Percentiles rank a stretch among this genome's conserved stretches.
phyloP scores from a whole-genome alignment of 345 rosid species.

The Eucalyptus pumila region DNA sequence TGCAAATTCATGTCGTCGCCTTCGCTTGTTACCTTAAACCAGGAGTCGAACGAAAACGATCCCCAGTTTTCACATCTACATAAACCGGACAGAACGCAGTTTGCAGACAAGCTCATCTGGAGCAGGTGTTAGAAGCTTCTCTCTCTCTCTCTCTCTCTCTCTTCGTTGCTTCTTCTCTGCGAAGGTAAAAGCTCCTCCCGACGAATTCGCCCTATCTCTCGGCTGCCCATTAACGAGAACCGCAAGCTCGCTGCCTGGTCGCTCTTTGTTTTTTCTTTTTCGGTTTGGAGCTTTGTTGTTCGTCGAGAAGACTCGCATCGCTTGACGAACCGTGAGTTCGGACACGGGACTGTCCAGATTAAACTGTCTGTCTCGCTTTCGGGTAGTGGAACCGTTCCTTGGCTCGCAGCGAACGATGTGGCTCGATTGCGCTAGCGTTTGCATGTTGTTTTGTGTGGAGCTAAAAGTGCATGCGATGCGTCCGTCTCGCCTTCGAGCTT shows the following conservation, averaged over 20 bases:
- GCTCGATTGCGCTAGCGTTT: neutral
- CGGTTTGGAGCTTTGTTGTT: neutral
- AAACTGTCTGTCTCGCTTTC: neutral
- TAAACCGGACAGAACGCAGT: neutral
- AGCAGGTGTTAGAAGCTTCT: neutral
- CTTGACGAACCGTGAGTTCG: neutral
- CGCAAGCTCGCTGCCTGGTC: neutral
- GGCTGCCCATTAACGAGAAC: neutral
- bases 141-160: neutral
- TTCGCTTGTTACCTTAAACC: neutral
- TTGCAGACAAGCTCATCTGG: neutral
- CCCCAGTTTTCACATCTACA: neutral
- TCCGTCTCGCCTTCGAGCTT: neutral
- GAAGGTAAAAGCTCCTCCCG: neutral
- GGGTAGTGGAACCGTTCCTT: neutral
- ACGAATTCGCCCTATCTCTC: neutral
- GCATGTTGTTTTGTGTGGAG: neutral
- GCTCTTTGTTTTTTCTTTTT: neutral
- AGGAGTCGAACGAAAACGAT: neutral
- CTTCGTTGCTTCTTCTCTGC: neutral
- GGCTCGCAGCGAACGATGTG: neutral
- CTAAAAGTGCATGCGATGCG: neutral
- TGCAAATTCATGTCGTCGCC: neutral
- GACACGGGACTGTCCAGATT: neutral
- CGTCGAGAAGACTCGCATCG: neutral